Percentiles rank a stretch among this genome's conserved stretches.
These are phyloP conservation scores for Fusarium tricinctum DNA, from an alignment of 2,329 filamentous ascomycete genomes.

Conservation along the genomic window DNA sequence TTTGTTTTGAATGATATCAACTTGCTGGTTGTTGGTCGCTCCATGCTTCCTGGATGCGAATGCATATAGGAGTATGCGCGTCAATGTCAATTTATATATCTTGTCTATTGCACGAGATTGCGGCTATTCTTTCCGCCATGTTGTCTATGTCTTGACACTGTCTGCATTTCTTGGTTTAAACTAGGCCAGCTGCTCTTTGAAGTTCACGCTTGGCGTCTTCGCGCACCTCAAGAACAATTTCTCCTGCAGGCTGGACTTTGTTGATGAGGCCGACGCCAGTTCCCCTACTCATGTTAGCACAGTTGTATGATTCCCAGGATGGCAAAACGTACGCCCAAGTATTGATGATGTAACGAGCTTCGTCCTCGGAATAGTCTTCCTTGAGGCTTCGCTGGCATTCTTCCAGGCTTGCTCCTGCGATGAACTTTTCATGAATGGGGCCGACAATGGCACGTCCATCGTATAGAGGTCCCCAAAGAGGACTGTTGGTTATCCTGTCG, in stretches of 20 bases:
- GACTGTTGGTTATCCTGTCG: slow-evolving; percentile 56
- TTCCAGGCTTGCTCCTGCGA: slow-evolving; percentile 57
- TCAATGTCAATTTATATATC: slow-evolving; percentile 24
- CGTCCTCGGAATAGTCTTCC: slow-evolving; percentile 55
- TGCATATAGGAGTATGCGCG: slow-evolving; percentile 41
- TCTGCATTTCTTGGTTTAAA: slow-evolving; percentile 9
- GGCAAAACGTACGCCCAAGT: slow-evolving; percentile 57
- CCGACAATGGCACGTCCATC: slow-evolving; percentile 61
- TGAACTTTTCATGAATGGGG: slow-evolving; percentile 58
- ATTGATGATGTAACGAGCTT: slow-evolving; percentile 51
- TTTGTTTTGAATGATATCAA: slow-evolving; percentile 47
- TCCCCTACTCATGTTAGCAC: slow-evolving; percentile 51
- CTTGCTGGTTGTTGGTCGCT: slow-evolving; percentile 24
- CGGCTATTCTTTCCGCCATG: slow-evolving; percentile 36
- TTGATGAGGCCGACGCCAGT: slow-evolving; percentile 62
- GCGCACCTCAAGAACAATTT: slow-evolving; percentile 60
- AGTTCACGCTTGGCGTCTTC: slow-evolving; percentile 56
- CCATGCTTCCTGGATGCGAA: slow-evolving; percentile 30
- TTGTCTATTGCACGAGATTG: not conserved
- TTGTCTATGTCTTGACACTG: not conserved
- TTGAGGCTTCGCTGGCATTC: slow-evolving; percentile 59
- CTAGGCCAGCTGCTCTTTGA: slow-evolving; percentile 45
- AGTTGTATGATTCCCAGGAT: not conserved
- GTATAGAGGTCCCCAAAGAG: slow-evolving; percentile 59
- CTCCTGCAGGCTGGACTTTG: slow-evolving; percentile 57